Evolutionary conservation across 805 yeast genomes (phyloP), one percentile per base, ranked within the genome.

Genomic region (Nakazawaea ishiwadae): DNA sequence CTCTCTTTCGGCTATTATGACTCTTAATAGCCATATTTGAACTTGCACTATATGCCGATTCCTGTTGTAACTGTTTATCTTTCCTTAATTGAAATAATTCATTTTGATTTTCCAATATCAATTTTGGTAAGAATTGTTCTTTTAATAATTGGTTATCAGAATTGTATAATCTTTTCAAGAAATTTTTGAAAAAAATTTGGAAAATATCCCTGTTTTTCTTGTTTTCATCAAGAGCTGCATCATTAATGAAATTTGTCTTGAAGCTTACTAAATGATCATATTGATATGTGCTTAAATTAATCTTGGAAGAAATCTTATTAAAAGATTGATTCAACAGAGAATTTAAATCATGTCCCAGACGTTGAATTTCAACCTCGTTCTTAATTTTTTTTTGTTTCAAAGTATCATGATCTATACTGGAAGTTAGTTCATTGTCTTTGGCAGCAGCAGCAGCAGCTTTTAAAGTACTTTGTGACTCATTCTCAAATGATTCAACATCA

Each of bases 231-330:
- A 48, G 11, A 5, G 54, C 48, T 8, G 56, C 35, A 2, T 60
- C 56, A 14, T 59, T 53, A 45, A 66, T 48, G 26, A 69, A 46
- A 2, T 41, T 50, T 1, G 64, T 56, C 51, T 71, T 69, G 48
- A 68, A 65, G 4, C 59, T 50, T 0, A 62, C 71, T 26, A 71
- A 45, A 26, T 50, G 50, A 40, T 69, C 80, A 53, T 75, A 75
- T 53, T 76, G 77, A 45, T 72, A 62, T 14, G 80, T 75, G 44
- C 78, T 68, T 53, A 76, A 63, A 52, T 68, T 77, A 55, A 72
- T 71, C 52, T 69, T 71, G 40, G 68, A 55, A 44, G 68, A 63
- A 45, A 75, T 67, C 50, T 69, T 68, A 42, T 58, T 59, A 47
- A 70, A 67, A 1, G 70, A 63, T 44, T 67, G 72, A 40, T 68